A percentile compares a stretch with the other conserved stretches of the same genome.
phyloP scores from a whole-genome alignment of 163 green algal species.

The Scenedesmus sp. region DNA sequence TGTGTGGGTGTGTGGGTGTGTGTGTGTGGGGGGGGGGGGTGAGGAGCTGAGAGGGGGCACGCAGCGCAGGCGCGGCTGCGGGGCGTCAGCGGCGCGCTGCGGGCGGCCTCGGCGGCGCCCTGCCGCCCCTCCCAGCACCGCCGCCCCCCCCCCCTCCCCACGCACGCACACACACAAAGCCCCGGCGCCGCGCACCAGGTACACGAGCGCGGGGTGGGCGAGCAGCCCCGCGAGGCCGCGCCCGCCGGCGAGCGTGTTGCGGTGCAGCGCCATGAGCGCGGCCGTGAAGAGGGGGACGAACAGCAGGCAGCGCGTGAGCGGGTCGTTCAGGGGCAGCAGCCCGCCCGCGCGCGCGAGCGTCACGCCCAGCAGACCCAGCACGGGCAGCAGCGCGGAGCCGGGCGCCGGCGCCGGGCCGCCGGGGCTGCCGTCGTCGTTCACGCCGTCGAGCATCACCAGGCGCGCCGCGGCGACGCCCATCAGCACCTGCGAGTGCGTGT shows the following conservation, averaged over 20 bases:
- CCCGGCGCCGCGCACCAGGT: constrained; percentile 23
- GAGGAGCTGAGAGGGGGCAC: too few relatives aligned
- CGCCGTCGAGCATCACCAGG: constrained; percentile 38
- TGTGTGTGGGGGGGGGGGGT: too few relatives aligned
- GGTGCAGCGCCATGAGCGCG: constrained; percentile 38
- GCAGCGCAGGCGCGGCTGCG: too few relatives aligned
- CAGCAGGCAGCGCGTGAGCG: constrained; percentile 40
- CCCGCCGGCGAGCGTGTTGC: constrained; percentile 28
- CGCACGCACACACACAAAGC: neutral
- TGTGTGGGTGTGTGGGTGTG: too few relatives aligned
- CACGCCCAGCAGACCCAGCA: constrained; percentile 24
- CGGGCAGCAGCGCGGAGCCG: constrained; percentile 31
- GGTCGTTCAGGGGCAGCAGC: constrained; percentile 42
- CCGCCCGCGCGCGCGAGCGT: constrained; percentile 32
- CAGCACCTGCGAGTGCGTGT: constrained; percentile 17
- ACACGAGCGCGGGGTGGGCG: constrained; percentile 12
- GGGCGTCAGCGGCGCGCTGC: too few relatives aligned
- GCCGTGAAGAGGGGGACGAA: constrained; percentile 45
- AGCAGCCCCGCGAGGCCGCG: constrained; percentile 29
- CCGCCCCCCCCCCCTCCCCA: too few relatives aligned
- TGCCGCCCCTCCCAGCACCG: too few relatives aligned
- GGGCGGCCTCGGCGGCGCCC: too few relatives aligned
- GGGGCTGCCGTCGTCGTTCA: constrained; percentile 40
- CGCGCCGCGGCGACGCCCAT: constrained; percentile 40
- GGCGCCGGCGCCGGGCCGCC: neutral